Evolutionary conservation across 1,139 yeast genomes (phyloP).

Genomic region (Yamadazyma friedrichii): DNA sequence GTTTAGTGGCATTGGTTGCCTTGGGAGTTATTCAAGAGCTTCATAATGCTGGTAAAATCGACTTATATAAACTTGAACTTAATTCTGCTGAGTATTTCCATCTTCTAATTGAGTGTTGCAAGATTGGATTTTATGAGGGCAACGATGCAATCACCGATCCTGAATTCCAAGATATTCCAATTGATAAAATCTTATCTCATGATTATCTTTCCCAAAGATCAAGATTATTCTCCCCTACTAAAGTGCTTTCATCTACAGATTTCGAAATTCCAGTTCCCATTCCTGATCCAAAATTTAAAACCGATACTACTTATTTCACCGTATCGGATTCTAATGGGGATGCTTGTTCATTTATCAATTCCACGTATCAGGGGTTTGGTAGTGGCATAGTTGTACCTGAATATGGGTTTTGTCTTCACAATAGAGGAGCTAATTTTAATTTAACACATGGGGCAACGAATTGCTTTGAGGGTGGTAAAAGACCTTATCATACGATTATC

Average conservation of each 20-base stretch:
- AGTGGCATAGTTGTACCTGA: conserved; percentile 67
- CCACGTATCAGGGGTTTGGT: conserved; percentile 72
- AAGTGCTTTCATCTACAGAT: conserved; percentile 41
- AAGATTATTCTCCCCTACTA: conserved; percentile 37
- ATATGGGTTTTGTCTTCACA: conserved; percentile 71
- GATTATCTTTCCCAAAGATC: conserved; percentile 53
- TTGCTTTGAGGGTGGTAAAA: conserved; percentile 63
- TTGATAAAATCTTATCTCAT: conserved; percentile 34
- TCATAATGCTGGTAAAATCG: conserved; percentile 45
- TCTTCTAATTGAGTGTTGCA: conserved; percentile 64
- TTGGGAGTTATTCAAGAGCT: conserved; percentile 65
- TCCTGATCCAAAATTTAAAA: conserved; percentile 61
- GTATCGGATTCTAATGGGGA: conserved; percentile 72
- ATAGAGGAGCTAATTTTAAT: conserved; percentile 76
- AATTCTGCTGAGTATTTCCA: conserved; percentile 75
- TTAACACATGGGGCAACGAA: conserved; percentile 58
- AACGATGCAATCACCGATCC: conserved; percentile 73
- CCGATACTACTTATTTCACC: conserved; percentile 77
- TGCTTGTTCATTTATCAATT: conserved; percentile 80
- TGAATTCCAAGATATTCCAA: conserved; percentile 39
- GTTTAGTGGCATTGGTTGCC: conserved; percentile 68
- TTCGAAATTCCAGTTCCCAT: conserved; percentile 46
- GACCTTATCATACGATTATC: conserved; percentile 83
- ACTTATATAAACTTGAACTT: conserved; percentile 50
- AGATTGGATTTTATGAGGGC: conserved; percentile 73